Evolutionary conservation across 2,329 filamentous ascomycete species (phyloP).

Genomic region (Nemania sp.): DNA sequence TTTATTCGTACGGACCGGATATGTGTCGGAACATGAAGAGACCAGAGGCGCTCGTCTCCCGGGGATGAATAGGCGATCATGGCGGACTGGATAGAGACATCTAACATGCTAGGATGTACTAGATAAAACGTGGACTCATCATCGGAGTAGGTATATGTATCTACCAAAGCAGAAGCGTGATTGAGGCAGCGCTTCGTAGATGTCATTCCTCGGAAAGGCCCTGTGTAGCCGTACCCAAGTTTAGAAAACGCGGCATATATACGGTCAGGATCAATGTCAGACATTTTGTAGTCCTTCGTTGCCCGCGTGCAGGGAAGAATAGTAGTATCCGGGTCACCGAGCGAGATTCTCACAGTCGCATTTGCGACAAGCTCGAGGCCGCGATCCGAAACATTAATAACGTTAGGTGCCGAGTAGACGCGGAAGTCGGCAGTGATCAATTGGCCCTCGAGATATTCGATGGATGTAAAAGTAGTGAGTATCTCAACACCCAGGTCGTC

Average conservation of each 20-base stretch:
- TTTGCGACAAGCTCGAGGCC: constrained; percentile 29
- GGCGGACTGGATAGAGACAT: constrained; percentile 38
- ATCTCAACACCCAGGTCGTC: constrained; percentile 32
- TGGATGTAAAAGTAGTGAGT: constrained; percentile 26
- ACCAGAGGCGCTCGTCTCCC: constrained; percentile 39
- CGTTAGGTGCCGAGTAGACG: constrained; percentile 8
- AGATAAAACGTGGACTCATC: constrained; percentile 8
- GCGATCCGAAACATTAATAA: constrained; percentile 7
- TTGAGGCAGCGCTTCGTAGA: constrained; percentile 23
- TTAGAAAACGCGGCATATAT: constrained; percentile 29
- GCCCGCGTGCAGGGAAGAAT: constrained; percentile 4
- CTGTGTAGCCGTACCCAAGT: constrained; percentile 38
- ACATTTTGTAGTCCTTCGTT: constrained; percentile 25
- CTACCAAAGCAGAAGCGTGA: constrained; percentile 21
- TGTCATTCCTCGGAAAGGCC: constrained; percentile 28
- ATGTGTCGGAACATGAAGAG: constrained; percentile 37
- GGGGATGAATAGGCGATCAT: constrained; percentile 38
- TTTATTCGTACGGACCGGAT: constrained; percentile 32
- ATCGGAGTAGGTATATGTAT: constrained; percentile 18
- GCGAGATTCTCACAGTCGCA: constrained; percentile 27
- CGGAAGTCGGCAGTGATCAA: constrained; percentile 23
- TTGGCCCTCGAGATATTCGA: background rate
- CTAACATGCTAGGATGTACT: constrained; percentile 37
- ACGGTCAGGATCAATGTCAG: constrained; percentile 19
- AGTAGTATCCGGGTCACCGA: constrained; percentile 13